Percentiles rank a stretch among this genome's conserved stretches.
phyloP scores from a whole-genome alignment of 2,329 filamentous ascomycete genomes.

The Cordyceps pruinosa region DNA sequence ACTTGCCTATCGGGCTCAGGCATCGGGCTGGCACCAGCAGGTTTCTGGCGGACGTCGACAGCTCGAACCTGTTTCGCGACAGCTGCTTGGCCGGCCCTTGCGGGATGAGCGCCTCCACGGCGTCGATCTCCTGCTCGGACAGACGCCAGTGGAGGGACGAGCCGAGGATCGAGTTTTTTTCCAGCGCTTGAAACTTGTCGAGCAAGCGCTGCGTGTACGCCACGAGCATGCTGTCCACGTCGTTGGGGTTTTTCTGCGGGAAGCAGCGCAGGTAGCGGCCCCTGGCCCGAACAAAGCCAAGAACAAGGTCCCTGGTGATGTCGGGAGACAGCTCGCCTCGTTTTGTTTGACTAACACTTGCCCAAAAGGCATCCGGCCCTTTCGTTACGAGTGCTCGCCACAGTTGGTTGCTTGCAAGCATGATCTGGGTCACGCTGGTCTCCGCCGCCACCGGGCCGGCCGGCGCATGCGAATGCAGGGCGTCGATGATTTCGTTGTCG shows the following conservation, averaged over 20 bases:
- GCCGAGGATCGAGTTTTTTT: background rate
- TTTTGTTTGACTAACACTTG: background rate
- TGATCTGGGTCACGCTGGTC: background rate
- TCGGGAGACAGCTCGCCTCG: background rate
- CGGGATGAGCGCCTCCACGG: background rate
- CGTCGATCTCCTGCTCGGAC: background rate
- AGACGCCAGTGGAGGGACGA: background rate
- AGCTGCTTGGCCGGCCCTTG: slow-evolving; percentile 6
- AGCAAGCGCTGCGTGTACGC: slow-evolving; percentile 12
- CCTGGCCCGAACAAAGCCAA: slow-evolving; percentile 14
- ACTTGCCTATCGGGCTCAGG: slow-evolving; percentile 1
- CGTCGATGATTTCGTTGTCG: slow-evolving; percentile 2
- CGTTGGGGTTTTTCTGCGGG: background rate
- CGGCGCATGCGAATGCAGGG: background rate
- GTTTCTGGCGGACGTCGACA: background rate
- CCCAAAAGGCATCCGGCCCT: slow-evolving; percentile 3
- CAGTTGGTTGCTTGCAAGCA: slow-evolving; percentile 1
- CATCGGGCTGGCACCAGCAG: background rate
- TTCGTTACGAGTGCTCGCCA: background rate
- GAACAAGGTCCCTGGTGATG: background rate
- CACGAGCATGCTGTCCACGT: background rate
- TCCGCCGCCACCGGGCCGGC: background rate
- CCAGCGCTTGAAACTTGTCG: background rate
- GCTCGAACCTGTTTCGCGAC: slow-evolving; percentile 5
- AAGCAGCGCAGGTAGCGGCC: slow-evolving; percentile 12